A percentile compares a stretch with the other conserved stretches of the same genome.
Conservation (phyloP, 345 rosid genomes). For the Excoecaria cochinchinensis region DNA sequence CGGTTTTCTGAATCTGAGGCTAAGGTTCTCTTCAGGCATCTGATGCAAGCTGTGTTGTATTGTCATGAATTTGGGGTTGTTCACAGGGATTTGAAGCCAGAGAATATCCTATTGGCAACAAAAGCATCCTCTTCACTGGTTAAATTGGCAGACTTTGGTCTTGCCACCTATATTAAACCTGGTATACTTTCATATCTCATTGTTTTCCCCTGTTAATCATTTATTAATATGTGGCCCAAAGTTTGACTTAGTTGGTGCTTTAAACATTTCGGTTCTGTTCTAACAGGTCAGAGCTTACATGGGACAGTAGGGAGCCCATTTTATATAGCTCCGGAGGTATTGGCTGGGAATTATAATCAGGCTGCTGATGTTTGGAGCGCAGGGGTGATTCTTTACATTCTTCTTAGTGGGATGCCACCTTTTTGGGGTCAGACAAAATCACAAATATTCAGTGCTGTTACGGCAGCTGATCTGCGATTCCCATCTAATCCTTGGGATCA, state of each 20-base stretch:
- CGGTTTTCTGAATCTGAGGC: slow-evolving; percentile 57
- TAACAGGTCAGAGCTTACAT: slow-evolving; percentile 52
- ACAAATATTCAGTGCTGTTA: slow-evolving; percentile 59
- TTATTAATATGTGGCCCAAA: slow-evolving; percentile 2
- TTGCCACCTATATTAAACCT: slow-evolving; percentile 58
- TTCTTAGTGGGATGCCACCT: slow-evolving; percentile 64
- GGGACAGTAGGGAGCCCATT: slow-evolving; percentile 79
- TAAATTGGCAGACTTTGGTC: slow-evolving; percentile 73
- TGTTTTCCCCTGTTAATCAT: background rate
- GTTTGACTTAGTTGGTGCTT: background rate
- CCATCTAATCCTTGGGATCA: slow-evolving; percentile 56
- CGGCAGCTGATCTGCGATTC: slow-evolving; percentile 60
- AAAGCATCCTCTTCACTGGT: slow-evolving; percentile 54
- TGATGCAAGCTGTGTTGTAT: slow-evolving; percentile 58
- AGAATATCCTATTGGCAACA: slow-evolving; percentile 63
- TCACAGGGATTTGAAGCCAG: slow-evolving; percentile 70
- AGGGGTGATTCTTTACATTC: slow-evolving; percentile 66
- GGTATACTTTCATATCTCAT: slow-evolving; percentile 32
- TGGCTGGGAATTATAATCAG: slow-evolving; percentile 62
- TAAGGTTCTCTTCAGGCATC: slow-evolving; percentile 53
- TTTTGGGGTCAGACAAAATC: slow-evolving; percentile 77
- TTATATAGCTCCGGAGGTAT: slow-evolving; percentile 74
- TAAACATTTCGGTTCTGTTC: slow-evolving; percentile 15
- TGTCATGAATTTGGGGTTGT: slow-evolving; percentile 68
- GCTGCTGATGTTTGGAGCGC: slow-evolving; percentile 79